Percentiles rank a stretch among this genome's conserved stretches.
Conservation (phyloP, 176 grass and related monocot species). For the Carex kokanica region DNA sequence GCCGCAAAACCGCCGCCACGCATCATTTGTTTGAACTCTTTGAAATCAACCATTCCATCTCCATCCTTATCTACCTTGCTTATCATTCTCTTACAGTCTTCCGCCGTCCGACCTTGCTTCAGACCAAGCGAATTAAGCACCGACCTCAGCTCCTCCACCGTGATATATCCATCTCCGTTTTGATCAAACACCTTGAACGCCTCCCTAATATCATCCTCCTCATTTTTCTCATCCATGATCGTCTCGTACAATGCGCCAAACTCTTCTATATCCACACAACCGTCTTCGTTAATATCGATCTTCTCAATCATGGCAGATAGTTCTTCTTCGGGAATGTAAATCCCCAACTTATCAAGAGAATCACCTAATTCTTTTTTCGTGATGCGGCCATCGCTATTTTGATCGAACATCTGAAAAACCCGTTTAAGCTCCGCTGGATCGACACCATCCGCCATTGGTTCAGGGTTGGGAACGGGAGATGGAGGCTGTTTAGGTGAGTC, state of each 20-base stretch:
- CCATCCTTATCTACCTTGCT: slow-evolving; percentile 61
- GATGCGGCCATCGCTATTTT: slow-evolving; percentile 65
- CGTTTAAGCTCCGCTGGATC: slow-evolving; percentile 46
- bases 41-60: slow-evolving; percentile 72
- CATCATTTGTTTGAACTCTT: slow-evolving; percentile 83
- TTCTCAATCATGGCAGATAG: slow-evolving; percentile 55
- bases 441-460: neutral
- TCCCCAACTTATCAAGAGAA: slow-evolving; percentile 62
- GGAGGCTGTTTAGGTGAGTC: neutral
- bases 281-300: slow-evolving; percentile 69
- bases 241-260: slow-evolving; percentile 56
- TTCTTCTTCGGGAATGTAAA: slow-evolving; percentile 47
- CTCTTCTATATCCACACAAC: slow-evolving; percentile 72
- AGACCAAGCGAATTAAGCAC: slow-evolving; percentile 70
- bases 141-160: slow-evolving; percentile 59
- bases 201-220: slow-evolving; percentile 53
- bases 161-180: slow-evolving; percentile 78
- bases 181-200: slow-evolving; percentile 81
- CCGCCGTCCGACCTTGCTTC: slow-evolving; percentile 53
- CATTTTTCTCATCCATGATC: slow-evolving; percentile 35
- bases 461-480: neutral
- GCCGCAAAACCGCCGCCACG: slow-evolving; percentile 55
- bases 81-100: slow-evolving; percentile 70
- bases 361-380: slow-evolving; percentile 64
- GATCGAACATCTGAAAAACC: slow-evolving; percentile 71